Percentiles rank a stretch among this genome's conserved stretches.
Conservation (phyloP, 805 yeast genomes). For the Wickerhamiella slavikovae region DNA sequence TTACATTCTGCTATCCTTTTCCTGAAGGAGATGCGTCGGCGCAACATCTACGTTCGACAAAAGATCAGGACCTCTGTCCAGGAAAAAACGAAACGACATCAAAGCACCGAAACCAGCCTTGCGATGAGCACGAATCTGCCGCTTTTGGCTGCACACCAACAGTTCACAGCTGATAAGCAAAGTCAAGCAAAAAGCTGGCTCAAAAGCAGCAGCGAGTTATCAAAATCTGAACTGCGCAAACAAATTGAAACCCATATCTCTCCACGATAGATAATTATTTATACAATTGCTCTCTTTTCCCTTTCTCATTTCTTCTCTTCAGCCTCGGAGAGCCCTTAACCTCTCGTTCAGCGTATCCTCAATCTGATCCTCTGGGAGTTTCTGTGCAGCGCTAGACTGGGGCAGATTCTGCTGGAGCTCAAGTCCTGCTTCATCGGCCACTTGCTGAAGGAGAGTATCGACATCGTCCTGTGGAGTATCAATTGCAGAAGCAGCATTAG, state of each 20-base stretch:
- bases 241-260: not conserved
- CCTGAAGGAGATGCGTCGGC: slow-evolving; percentile 13
- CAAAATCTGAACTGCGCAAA: too few relatives aligned
- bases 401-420: slow-evolving; percentile 71
- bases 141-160: too few relatives aligned
- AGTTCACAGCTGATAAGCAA: too few relatives aligned
- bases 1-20: slow-evolving; percentile 8
- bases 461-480: slow-evolving; percentile 92
- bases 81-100: too few relatives aligned
- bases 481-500: slow-evolving; percentile 70
- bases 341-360: slow-evolving; percentile 81
- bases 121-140: too few relatives aligned
- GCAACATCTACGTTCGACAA: slow-evolving; percentile 6
- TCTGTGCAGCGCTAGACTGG: slow-evolving; percentile 31
- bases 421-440: slow-evolving; percentile 94
- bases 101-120: too few relatives aligned
- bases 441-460: slow-evolving; percentile 70
- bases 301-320: slow-evolving; percentile 15
- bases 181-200: too few relatives aligned
- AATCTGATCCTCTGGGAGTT: slow-evolving; percentile 34
- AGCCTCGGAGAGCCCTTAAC: slow-evolving; percentile 59
- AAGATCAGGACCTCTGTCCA: too few relatives aligned
- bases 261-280: not conserved
- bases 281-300: too few relatives aligned
- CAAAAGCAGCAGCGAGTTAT: too few relatives aligned